Percentiles rank a stretch among this genome's conserved stretches.
These are phyloP conservation scores for Candida silvatica DNA, from an alignment of 805 yeast species.

Conservation along the genomic window DNA sequence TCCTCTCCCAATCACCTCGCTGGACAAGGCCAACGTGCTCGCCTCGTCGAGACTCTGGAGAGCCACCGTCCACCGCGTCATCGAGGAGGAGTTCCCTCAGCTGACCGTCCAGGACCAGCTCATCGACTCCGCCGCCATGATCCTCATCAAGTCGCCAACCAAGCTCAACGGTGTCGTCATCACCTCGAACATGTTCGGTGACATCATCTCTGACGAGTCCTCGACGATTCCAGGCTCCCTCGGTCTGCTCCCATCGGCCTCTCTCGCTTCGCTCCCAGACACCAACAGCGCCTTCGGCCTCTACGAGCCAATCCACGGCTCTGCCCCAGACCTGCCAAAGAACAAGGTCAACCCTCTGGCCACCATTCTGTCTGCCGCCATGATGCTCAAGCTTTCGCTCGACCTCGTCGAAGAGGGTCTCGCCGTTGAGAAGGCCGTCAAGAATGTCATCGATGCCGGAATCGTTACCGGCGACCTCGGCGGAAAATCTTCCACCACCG, in stretches of 20 bases:
- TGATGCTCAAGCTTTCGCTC: conserved; percentile 92
- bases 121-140: conserved; percentile 99
- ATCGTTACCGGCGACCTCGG: conserved; percentile 88
- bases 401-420: conserved; percentile 77
- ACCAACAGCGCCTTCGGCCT: conserved; percentile 90
- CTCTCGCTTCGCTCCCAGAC: conserved; percentile 95
- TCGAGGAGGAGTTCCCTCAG: conserved; percentile 84
- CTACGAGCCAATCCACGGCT: conserved; percentile 98
- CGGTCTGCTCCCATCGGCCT: conserved; percentile 93
- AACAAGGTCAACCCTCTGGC: conserved; percentile 95
- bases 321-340: conserved; percentile 88
- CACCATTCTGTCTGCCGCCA: conserved; percentile 89
- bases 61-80: conserved; percentile 79
- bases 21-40: conserved; percentile 95
- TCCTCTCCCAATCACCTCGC: conserved; percentile 90
- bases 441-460: conserved; percentile 70
- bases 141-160: conserved; percentile 84
- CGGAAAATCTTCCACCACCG: conserved; percentile 74
- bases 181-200: conserved; percentile 97
- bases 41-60: conserved; percentile 98
- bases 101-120: conserved; percentile 84
- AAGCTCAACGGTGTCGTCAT: conserved; percentile 86
- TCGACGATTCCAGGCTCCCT: conserved; percentile 96
- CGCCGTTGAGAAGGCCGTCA: conserved; percentile 84
- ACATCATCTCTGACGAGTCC: conserved; percentile 96